Evolutionary conservation across 176 grass and related monocot species (phyloP).

Genomic region (Tuctoria greenei): DNA sequence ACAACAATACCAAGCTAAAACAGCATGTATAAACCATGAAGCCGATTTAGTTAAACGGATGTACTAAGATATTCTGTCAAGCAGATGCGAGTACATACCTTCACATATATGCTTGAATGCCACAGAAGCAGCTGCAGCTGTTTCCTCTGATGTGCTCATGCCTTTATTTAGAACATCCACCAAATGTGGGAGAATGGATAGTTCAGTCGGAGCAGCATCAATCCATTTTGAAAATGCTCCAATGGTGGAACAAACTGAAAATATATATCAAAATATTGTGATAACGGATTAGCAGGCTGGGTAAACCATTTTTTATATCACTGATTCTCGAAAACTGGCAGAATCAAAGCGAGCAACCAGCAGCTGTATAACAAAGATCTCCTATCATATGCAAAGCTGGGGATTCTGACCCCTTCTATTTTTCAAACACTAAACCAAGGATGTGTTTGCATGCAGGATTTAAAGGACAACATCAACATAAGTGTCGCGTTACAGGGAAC

Average conservation of each 20-base stretch:
- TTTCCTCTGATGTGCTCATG: slow-evolving; percentile 85
- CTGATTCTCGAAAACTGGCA: not conserved
- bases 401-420: not conserved
- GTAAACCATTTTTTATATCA: not conserved
- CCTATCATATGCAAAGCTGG: not conserved
- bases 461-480: not conserved
- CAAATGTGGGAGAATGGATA: slow-evolving; percentile 79
- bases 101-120: slow-evolving; percentile 99
- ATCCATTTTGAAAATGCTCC: slow-evolving; percentile 99
- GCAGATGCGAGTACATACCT: slow-evolving; percentile 50
- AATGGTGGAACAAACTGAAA: slow-evolving; percentile 84
- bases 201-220: slow-evolving; percentile 70
- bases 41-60: not conserved
- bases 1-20: slow-evolving; percentile 3
- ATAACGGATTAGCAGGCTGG: not conserved
- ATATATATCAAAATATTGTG: slow-evolving; percentile 34
- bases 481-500: not conserved
- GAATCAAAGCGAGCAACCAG: not conserved
- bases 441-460: slow-evolving; percentile 13
- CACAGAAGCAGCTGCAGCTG: slow-evolving; percentile 79
- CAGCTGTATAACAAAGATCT: slow-evolving; percentile 4
- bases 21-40: not conserved
- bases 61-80: not conserved
- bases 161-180: slow-evolving; percentile 88
- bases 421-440: not conserved